Evolutionary conservation across 2,329 filamentous ascomycete species (phyloP).

Genomic region (Arthroderma sp.): DNA sequence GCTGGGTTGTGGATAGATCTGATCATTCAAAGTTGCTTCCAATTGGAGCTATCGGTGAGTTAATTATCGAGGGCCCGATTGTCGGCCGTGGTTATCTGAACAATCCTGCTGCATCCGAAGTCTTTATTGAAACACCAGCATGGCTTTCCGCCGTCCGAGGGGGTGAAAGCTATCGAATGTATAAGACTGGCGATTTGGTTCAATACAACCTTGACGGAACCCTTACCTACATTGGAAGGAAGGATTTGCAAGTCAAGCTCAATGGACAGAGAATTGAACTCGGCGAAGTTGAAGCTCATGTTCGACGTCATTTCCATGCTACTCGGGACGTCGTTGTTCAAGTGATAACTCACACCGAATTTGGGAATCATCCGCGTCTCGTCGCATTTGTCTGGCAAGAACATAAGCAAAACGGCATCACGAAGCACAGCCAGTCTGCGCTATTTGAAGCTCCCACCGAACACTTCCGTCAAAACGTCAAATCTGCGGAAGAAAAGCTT

Average conservation of each 20-base stretch:
- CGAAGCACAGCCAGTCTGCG: background rate
- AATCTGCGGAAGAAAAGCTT: conserved; percentile 1
- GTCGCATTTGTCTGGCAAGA: conserved; percentile 13
- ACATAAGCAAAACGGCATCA: background rate
- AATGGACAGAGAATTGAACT: conserved; percentile 74
- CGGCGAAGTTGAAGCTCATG: conserved; percentile 67
- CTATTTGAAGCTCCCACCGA: background rate
- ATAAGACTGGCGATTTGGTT: conserved; percentile 19
- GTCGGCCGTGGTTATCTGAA: conserved; percentile 29
- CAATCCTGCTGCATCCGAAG: conserved; percentile 10
- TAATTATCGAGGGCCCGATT: conserved; percentile 33
- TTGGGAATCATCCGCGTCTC: background rate
- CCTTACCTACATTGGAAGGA: conserved; percentile 16
- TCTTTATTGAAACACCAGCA: conserved; percentile 16
- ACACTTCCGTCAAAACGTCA: background rate
- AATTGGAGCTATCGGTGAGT: conserved; percentile 45
- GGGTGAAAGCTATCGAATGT: conserved; percentile 9
- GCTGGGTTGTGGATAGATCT: conserved; percentile 7
- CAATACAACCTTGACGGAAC: conserved; percentile 15
- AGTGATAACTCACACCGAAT: conserved; percentile 7
- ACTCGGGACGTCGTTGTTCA: conserved; percentile 1
- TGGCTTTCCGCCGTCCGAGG: conserved; percentile 10
- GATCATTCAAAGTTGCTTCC: conserved; percentile 35
- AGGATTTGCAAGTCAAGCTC: conserved; percentile 59
- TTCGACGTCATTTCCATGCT: conserved; percentile 20